These are phyloP conservation scores for Pythium coloratum DNA, from an alignment of 352 stramenopile species.

Conservation along the genomic window DNA sequence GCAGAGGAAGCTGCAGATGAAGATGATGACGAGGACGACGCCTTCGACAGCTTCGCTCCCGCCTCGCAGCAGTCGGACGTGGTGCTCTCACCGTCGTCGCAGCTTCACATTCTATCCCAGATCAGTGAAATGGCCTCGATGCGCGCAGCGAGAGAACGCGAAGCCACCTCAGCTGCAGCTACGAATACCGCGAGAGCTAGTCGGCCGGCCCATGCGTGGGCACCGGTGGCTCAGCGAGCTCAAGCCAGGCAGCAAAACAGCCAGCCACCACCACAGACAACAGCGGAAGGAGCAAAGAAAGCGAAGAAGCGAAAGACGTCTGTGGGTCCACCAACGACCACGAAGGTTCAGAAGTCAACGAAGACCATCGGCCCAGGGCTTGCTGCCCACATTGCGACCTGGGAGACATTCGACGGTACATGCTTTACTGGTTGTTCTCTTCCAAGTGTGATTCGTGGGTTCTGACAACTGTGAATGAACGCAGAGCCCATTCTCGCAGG, in stretches of 20 bases:
- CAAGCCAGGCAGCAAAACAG: not conserved
- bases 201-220: conserved; percentile 13
- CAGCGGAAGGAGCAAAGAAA: not conserved
- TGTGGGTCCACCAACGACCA: not conserved
- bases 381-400: conserved; percentile 53
- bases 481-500: conserved; percentile 22
- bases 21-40: not conserved
- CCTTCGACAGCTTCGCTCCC: not conserved
- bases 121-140: conserved; percentile 69
- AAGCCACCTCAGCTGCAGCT: not conserved
- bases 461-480: not conserved
- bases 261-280: not conserved
- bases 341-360: not conserved
- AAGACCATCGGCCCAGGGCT: conserved; percentile 27
- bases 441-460: not conserved
- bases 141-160: conserved; percentile 18
- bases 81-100: conserved; percentile 61
- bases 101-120: conserved; percentile 73
- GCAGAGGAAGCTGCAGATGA: conserved; percentile 3
- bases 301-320: conserved; percentile 17
- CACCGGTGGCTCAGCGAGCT: not conserved
- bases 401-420: conserved; percentile 68
- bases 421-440: not conserved
- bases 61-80: conserved; percentile 27
- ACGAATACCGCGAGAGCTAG: not conserved